Evolutionary conservation across 495 filamentous ascomycete species (phyloP), one percentile per base, ranked within the genome.

Genomic region (Podospora australis): DNA sequence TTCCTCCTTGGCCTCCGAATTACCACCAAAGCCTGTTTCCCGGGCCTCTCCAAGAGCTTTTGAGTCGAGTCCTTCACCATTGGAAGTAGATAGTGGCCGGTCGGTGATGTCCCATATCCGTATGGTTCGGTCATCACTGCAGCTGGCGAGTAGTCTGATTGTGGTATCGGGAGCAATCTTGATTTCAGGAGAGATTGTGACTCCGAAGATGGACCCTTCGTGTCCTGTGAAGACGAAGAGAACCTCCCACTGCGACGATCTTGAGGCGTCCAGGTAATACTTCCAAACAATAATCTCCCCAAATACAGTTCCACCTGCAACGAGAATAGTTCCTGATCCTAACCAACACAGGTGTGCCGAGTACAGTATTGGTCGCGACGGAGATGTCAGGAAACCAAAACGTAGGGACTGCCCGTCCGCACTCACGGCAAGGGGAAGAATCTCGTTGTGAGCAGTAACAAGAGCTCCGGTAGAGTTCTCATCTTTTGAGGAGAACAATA

Each of bases 241-340:
- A 14, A 87, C 72, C 4, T 72, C 62, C 22, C 47, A 48, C 14
- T 52, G 52, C n/a, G 32, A 22, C 9, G 50, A 41, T 21, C 16
- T 8, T 4, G 42, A 24, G 8, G 20, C 13, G 35, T 53, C 34
- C 6, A 74, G 53, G 34, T 71, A 65, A 54, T 80, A 86, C 49
- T 84, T 90, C 91, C 90, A 97, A 2, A 96, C 76, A 10, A 96
- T 70, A 22, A 96, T 84, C 62, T 97, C 89, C 1, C 92, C 92
- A 64, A 95, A 96, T 0, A 88, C 89, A 0, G 94, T 96, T 1
- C 92, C 92, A 2, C 87, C 85, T 22, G 88, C 87, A 11, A 95
- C 74, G 21, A 97, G 71, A 26, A 96, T 61, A 32, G 69, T 67
- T 32, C 72, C 75, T 2, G 62, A 19, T 9, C 75, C 73, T n/a